A percentile compares a stretch with the other conserved stretches of the same genome.
phyloP scores from a whole-genome alignment of 768 basidiomycete genomes.

The Gautieria morchelliformis region DNA sequence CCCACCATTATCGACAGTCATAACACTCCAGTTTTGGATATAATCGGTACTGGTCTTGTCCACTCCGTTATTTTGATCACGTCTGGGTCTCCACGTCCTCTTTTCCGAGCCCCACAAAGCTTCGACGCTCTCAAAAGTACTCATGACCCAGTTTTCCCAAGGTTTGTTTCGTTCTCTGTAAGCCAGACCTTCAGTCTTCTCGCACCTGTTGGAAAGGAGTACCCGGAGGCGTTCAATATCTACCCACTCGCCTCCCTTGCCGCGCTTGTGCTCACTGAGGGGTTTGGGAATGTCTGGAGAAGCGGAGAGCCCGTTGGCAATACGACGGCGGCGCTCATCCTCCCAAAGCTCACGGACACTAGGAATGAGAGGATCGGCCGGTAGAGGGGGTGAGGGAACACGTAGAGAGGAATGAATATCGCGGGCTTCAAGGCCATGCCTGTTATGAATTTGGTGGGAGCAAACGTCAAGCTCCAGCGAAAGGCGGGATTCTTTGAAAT shows the following conservation, averaged over 20 bases:
- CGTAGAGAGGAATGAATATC: conserved; percentile 48
- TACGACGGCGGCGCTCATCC: conserved; percentile 76
- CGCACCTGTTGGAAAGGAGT: conserved; percentile 54
- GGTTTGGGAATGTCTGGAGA: conserved; percentile 67
- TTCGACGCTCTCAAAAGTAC: conserved; percentile 84
- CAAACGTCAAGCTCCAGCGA: conserved; percentile 77
- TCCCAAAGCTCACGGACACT: conserved; percentile 95
- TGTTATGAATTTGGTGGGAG: conserved; percentile 79
- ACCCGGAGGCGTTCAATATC: conserved; percentile 71
- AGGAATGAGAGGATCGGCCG: conserved; percentile 68
- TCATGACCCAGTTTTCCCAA: conserved; percentile 76
- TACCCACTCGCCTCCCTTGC: conserved; percentile 52
- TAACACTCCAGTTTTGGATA: conserved; percentile 6
- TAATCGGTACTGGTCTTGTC: conserved; percentile 10
- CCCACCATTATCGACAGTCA: conserved; percentile 15
- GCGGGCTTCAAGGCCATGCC: conserved; percentile 53
- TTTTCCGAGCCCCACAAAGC: conserved; percentile 67
- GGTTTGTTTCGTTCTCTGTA: conserved; percentile 18
- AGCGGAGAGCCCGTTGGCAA: conserved; percentile 55
- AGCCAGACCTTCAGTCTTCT: conserved; percentile 21
- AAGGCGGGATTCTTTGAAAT: conserved; percentile 58
- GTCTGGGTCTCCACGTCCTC: conserved; percentile 46
- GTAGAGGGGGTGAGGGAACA: conserved; percentile 44
- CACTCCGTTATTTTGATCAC: conserved; percentile 18
- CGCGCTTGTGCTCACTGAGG: conserved; percentile 53